Evolutionary conservation across 2,329 filamentous ascomycete genomes (phyloP).

Genomic region (Arthrobotrys entomopaga): DNA sequence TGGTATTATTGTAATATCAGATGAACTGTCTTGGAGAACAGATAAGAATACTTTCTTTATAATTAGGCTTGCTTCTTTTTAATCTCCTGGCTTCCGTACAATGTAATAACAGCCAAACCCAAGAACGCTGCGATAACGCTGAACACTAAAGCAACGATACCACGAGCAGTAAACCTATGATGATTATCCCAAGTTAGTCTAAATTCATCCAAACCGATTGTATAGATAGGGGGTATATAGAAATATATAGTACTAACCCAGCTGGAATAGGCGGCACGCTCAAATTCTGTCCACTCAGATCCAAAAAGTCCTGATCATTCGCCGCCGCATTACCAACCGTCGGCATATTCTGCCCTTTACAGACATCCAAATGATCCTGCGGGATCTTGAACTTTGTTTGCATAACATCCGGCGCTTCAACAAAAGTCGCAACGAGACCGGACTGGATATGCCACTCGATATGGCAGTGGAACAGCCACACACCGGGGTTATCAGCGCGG

Average conservation of each 20-base stretch:
- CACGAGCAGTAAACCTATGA: conserved; percentile 71
- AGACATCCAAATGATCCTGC: conserved; percentile 67
- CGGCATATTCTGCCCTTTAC: conserved; percentile 65
- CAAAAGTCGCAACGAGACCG: conserved; percentile 73
- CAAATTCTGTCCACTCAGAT: conserved; percentile 72
- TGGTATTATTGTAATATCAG: too few relatives aligned
- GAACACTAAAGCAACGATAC: conserved; percentile 79
- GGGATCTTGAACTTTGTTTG: conserved; percentile 73
- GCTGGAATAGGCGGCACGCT: conserved; percentile 70
- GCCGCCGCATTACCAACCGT: conserved; percentile 78
- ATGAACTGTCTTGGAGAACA: too few relatives aligned
- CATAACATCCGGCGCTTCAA: conserved; percentile 72
- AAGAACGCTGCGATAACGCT: conserved; percentile 75
- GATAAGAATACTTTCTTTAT: too few relatives aligned
- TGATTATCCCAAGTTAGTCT: background rate
- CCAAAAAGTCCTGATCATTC: conserved; percentile 72
- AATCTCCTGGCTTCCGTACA: conserved; percentile 69
- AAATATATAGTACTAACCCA: conserved; percentile 65
- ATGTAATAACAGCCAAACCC: conserved; percentile 73
- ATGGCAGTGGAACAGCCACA: conserved; percentile 69
- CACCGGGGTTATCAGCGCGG: conserved; percentile 73
- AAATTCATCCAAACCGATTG: background rate
- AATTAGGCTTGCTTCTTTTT: conserved; percentile 40
- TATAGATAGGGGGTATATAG: background rate
- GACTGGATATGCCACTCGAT: conserved; percentile 79